These are phyloP conservation scores for Saccharomyces pastorianus DNA, from an alignment of 1,139 yeast species.

Conservation along the genomic window DNA sequence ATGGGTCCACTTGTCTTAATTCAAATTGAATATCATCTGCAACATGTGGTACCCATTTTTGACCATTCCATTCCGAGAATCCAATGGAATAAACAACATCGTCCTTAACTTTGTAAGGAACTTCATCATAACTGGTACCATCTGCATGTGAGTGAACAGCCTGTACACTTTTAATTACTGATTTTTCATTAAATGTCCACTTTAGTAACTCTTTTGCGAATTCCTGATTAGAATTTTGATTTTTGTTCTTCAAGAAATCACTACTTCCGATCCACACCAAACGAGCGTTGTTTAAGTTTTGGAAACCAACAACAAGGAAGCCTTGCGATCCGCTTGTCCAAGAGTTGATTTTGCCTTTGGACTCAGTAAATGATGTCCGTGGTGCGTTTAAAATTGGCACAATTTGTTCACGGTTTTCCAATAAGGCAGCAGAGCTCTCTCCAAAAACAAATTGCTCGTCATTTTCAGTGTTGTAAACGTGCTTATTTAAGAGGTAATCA, in stretches of 20 bases:
- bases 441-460: constrained; percentile 30
- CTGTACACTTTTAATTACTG: constrained; percentile 51
- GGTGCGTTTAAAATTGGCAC: constrained; percentile 69
- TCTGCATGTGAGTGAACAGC: constrained; percentile 42
- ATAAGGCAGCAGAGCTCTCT: constrained; percentile 45
- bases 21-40: constrained; percentile 66
- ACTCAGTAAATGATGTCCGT: constrained; percentile 50
- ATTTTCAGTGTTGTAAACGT: constrained; percentile 16
- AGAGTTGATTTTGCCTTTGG: constrained; percentile 32
- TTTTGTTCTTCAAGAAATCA: constrained; percentile 39
- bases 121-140: constrained; percentile 39
- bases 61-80: constrained; percentile 54
- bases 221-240: constrained; percentile 26
- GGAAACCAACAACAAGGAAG: constrained; percentile 69
- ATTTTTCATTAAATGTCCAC: constrained; percentile 72
- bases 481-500: constrained; percentile 16
- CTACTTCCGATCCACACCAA: constrained; percentile 71
- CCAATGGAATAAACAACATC: constrained; percentile 57
- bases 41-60: constrained; percentile 60
- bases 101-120: constrained; percentile 65
- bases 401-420: constrained; percentile 53
- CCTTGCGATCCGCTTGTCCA: constrained; percentile 88
- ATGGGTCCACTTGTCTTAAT: constrained; percentile 89
- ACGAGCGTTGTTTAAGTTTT: constrained; percentile 74
- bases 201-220: constrained; percentile 45